phyloP scores from a whole-genome alignment of 1,139 yeast genomes.

The Sugiyamaella pinicola region DNA sequence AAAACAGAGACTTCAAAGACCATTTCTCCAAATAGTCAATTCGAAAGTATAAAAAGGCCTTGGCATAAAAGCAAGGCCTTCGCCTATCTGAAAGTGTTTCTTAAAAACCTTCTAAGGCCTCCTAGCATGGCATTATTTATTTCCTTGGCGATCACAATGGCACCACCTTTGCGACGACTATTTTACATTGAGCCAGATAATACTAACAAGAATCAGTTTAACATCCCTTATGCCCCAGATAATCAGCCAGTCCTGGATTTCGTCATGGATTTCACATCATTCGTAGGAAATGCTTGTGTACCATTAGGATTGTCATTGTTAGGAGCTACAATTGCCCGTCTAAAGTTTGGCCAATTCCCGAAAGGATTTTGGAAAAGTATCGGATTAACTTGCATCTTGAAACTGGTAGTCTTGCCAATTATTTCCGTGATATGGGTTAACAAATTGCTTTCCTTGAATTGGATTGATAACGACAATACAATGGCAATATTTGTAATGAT shows the following conservation, averaged over 20 bases:
- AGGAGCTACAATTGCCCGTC: slow-evolving; percentile 84
- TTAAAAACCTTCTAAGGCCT: slow-evolving; percentile 68
- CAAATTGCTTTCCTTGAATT: slow-evolving; percentile 50
- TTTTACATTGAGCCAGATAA: slow-evolving; percentile 44
- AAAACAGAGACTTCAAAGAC: not conserved
- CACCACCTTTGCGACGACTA: slow-evolving; percentile 83
- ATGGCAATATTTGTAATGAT: slow-evolving; percentile 69
- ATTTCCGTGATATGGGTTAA: slow-evolving; percentile 62
- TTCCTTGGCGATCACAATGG: slow-evolving; percentile 69
- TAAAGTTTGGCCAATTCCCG: slow-evolving; percentile 61
- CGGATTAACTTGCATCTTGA: slow-evolving; percentile 47
- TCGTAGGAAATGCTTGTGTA: slow-evolving; percentile 84
- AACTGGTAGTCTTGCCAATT: slow-evolving; percentile 59
- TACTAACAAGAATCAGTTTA: slow-evolving; percentile 33
- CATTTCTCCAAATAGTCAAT: slow-evolving; percentile 1
- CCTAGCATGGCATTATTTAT: slow-evolving; percentile 65
- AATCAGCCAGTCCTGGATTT: slow-evolving; percentile 79
- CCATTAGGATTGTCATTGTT: slow-evolving; percentile 79
- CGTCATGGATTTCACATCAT: slow-evolving; percentile 73
- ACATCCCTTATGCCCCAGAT: slow-evolving; percentile 73
- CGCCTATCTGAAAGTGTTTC: slow-evolving; percentile 42
- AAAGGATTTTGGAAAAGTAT: slow-evolving; percentile 72
- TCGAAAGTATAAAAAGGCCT: not conserved
- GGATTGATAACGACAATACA: slow-evolving; percentile 57
- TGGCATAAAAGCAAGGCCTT: not conserved